Evolutionary conservation across 2,329 filamentous ascomycete species (phyloP), one percentile per base, ranked within the genome.

Genomic region (Scedosporium boydii): DNA sequence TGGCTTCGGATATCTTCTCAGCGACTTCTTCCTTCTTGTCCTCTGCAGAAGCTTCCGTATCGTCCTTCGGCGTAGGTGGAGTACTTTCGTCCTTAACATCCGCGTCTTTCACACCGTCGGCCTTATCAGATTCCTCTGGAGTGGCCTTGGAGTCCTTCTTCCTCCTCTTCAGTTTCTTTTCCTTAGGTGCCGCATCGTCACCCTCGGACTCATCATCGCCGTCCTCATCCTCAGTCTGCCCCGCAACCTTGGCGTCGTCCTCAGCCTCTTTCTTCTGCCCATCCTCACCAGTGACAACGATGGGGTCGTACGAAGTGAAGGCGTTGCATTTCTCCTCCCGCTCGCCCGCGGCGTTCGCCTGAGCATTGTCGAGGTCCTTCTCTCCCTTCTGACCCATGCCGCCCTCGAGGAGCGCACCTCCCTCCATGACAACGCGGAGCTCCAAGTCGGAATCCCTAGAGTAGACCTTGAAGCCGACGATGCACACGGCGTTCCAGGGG

Each of bases 401-500:
- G 46, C 76, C 78, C 68, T 84, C 81, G 29, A 77, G 72, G 3
- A 84, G 74, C 66, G 79, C 75, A 26, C 80, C 81, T 46, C 81
- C 81, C 68, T 84, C 82, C 72, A 84, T 78, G 21, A 85, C 80
- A 12, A 83, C 78, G 44, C 77, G 75, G n/a, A 85, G 71, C 70
- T 83, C 78, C 2, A 85, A 73, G 38, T 75, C 72, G 55, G 79
- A 77, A 68, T 87, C 82, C 70, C 82, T 84, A 68, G 81, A 82
- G 70, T 87, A 87, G 5, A 87, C 80, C 4, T 83, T 79, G 60
- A 87, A 73, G 0, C 85, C 84, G 0, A 87, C 79, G 18, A 87
- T 81, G 60, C 79, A 82, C 56, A 87, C 78, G 3, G 85, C 84
- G 68, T 87, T 87, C 85, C 85, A 87, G 1, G 83, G 81, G 26